Base-by-base conservation (phyloP, 176 grass and related monocot genomes). In the Oryza rufipogon region DNA sequence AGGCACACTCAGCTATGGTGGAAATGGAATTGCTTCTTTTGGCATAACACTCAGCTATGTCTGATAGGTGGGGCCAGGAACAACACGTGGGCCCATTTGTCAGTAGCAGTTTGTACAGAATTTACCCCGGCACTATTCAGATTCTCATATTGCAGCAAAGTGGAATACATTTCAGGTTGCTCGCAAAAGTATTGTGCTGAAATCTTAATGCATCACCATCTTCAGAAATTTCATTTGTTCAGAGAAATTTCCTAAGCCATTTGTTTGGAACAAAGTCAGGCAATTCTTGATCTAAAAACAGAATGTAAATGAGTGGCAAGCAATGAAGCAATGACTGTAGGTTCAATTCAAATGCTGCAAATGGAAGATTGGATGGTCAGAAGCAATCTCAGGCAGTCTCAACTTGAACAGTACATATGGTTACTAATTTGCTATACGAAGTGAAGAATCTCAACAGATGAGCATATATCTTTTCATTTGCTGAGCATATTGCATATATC, bases 341-440 rank as follows among this genome's bases (percentile, higher is more conserved):
- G 20, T 75, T 39, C 44, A 75, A 66, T 41, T 51, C 38, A 63
- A 32, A 48, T 79, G 68, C 33, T 56, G 66, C 77, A 70, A 47
- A 81, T 64, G 41, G 17, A 64, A 64, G 46, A 49, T 23, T 67
- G 75, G 78, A 66, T 25, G 69, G 68, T 64, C 84, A 52, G 61
- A 23, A 68, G 79, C 80, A 34, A 69, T 68, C 51, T 46, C 14
- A 66, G 61, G 38, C 20, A 39, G 22, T 54, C 44, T 30, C 88
- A 83, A 87, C 63, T 83, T 87, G 84, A 13, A 41, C 66, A 82
- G 30, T 78, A 52, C 42, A 82, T 68, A 82, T 33, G 74, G 78
- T 32, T 81, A 46, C 1, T 44, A 44, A 44, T 44, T 44, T 44
- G 42, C 66, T 17, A 72, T 48, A 60, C 70, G 25, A 61, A 34